A percentile compares a stretch with the other conserved stretches of the same genome.
phyloP scores from a whole-genome alignment of 1,284 basidiomycete species.

The Porodaedalea pini region DNA sequence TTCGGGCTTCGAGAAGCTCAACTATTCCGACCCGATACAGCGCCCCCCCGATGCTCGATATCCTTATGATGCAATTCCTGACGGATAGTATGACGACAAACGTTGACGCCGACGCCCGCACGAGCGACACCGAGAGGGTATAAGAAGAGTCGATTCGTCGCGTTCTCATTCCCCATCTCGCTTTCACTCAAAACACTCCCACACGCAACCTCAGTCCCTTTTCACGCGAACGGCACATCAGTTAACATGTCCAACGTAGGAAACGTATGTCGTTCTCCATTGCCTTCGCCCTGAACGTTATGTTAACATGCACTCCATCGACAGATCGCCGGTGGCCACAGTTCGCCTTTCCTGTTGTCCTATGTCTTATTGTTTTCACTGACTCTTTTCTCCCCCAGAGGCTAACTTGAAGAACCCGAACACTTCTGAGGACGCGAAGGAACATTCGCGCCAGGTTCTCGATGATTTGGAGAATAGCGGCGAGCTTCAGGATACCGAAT shows the following conservation, averaged over 20 bases:
- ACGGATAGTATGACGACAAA: slow-evolving; percentile 4
- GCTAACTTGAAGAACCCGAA: slow-evolving; percentile 41
- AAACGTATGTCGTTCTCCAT: neutral
- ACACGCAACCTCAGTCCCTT: neutral
- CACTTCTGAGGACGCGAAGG: slow-evolving; percentile 49
- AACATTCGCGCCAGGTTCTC: slow-evolving; percentile 44
- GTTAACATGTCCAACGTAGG: slow-evolving; percentile 9
- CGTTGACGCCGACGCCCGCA: neutral
- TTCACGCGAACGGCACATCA: neutral
- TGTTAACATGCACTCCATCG: neutral
- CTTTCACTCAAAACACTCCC: neutral
- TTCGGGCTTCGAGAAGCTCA: neutral
- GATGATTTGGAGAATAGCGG: slow-evolving; percentile 33
- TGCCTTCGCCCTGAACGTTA: neutral
- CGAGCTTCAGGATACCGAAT: neutral
- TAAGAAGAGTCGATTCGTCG: neutral
- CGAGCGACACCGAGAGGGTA: neutral
- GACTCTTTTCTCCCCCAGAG: neutral
- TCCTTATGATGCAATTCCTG: slow-evolving; percentile 10
- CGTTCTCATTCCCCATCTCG: neutral
- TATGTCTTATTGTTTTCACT: neutral
- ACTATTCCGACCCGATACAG: slow-evolving; percentile 2
- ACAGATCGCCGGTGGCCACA: slow-evolving; percentile 19
- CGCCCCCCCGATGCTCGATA: neutral
- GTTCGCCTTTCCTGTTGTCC: neutral